Base-by-base conservation (phyloP, 2,329 filamentous ascomycete genomes). In the Raffaelea ambrosiae region DNA sequence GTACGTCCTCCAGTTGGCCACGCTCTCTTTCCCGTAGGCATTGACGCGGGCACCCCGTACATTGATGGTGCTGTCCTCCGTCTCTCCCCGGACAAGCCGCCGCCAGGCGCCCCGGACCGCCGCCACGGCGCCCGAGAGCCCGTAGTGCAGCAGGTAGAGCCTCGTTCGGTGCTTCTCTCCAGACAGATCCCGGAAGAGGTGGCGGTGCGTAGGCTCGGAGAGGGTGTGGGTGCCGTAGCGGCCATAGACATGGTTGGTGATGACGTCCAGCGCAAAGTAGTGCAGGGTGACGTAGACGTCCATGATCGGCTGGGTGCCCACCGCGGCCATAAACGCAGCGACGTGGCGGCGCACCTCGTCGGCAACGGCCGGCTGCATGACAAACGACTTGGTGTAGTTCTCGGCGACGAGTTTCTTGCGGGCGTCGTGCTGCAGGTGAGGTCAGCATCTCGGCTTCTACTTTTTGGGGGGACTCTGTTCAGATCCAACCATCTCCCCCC, bases 1-100 rank as follows among this genome's bases (percentile, higher is more conserved):
- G 16, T 33, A n/a, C n/a, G n/a, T 33, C 13, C 31, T n/a, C 19
- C 8, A 21, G 31, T 11, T 36, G 21, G 8, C 29, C 8, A 44
- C 42, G 31, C 42, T 44, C 16, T 35, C 42, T 20, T 29, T 44
- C n/a, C 42, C 42, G 31, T 44, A 44, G 9, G n/a, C 29, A n/a
- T 36, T 44, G 29, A 44, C 26, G 13, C 42, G 42, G 18, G 22
- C 29, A n/a, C 42, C 42, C 13, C 42, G 42, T 9, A 44, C 42
- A 31, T 44, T 26, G 16, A 44, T 21, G n/a, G n/a, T n/a, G n/a
- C n/a, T n/a, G n/a, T n/a, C n/a, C 5, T 35, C 42, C n/a, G 26
- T n/a, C 4, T 36, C 29, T n/a, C 42, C 42, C 42, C 26, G 35
- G 9, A 3, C 5, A 7, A 44, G 11, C 18, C 18, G n/a, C 13